Evolutionary conservation across 768 basidiomycete species (phyloP), one percentile per base, ranked within the genome.

Genomic region (Pleurotus tuoliensis): DNA sequence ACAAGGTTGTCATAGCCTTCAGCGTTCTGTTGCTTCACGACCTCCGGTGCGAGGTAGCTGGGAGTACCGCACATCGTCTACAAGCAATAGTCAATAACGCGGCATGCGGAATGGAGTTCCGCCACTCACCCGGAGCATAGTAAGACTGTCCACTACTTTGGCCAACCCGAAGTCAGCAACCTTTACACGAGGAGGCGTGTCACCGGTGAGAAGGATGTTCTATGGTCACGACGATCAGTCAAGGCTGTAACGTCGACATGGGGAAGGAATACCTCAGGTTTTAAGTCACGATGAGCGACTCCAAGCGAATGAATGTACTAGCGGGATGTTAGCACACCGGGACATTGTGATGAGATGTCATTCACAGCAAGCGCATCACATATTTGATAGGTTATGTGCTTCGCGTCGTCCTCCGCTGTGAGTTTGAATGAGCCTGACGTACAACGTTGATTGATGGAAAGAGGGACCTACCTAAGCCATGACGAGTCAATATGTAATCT

Each of bases 11-110:
- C 87, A 65, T 99, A 98, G 2, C 94, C 95, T 56, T 82, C 74
- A 25, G 77, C 71, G 43, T 79, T 74, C 44, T 76, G 69, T 59
- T 88, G 86, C 59, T 73, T 74, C 48, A 98, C 89, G 30, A 99
- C 92, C 63, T 98, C 95, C 1, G 93, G 93, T 1, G 94, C 94
- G 4, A 97, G 84, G 67, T 98, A 98, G 61, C 84, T 86, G 0
- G 96, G 96, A 0, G 97, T 99, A 3, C 96, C 96, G 63, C 96
- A 98, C 90, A 95, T 92, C 0, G 95, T 96, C 84, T 90, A 64
- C 13, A 55, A 22, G 20, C 44, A 25, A 22, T 16, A 22, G 38
- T 16, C 11, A 12, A 18, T 55, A 51, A 15, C 11, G 39, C 39
- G 49, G 13, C 20, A 16, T 40, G 40, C 4, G n/a, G 22, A 40